These are phyloP conservation scores for Alnus glutinosa DNA, from an alignment of 306 rosid genomes.

Conservation along the genomic window DNA sequence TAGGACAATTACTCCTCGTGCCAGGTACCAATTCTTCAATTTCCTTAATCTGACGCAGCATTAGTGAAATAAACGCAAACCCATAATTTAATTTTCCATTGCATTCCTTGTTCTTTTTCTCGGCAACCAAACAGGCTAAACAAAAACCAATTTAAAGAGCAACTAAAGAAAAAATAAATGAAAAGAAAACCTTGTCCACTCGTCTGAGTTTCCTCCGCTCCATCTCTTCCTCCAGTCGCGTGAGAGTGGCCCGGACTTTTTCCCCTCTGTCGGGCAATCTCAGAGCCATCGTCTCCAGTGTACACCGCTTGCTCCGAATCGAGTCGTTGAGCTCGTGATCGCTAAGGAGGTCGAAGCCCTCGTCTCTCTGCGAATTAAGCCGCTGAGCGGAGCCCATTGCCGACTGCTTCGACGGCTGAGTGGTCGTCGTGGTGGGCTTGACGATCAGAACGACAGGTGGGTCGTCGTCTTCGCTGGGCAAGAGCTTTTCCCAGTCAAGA, in stretches of 20 bases:
- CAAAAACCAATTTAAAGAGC: background rate
- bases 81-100: background rate
- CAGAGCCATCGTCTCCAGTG: background rate
- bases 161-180: background rate
- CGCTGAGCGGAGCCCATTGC: constrained; percentile 33
- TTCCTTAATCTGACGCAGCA: background rate
- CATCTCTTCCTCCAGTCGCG: constrained; percentile 40
- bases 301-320: constrained; percentile 28
- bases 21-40: background rate
- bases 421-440: constrained; percentile 12
- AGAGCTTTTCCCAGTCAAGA: constrained; percentile 32
- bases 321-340: constrained; percentile 43
- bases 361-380: background rate
- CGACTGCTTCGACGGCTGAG: background rate
- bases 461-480: constrained; percentile 25
- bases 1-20: background rate
- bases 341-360: background rate
- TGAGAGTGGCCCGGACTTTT: constrained; percentile 37
- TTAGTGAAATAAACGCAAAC: background rate
- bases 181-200: constrained; percentile 23
- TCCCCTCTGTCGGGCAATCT: constrained; percentile 57
- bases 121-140: background rate
- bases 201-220: constrained; percentile 38
- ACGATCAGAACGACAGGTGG: constrained; percentile 32
- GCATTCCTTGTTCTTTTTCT: constrained; percentile 5